These are phyloP conservation scores for Umbelopsis isabellina DNA, from an alignment of 192 early-diverging fungal species.

Conservation along the genomic window DNA sequence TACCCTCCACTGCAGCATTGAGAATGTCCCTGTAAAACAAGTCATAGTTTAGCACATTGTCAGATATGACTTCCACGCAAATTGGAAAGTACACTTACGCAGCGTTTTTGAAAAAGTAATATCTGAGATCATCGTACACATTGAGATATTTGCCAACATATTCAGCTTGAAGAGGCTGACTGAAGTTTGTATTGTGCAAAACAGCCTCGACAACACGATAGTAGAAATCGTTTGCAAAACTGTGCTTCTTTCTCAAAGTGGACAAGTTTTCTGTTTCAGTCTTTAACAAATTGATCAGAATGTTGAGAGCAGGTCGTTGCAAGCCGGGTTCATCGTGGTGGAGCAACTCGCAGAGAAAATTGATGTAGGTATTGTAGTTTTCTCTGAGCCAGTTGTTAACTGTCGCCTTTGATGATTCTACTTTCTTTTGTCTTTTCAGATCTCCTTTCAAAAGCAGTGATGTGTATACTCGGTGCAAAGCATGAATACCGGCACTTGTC, in stretches of 20 bases:
- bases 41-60: neutral
- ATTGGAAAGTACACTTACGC: slow-evolving; percentile 38
- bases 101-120: slow-evolving; percentile 78
- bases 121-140: slow-evolving; percentile 83
- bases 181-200: slow-evolving; percentile 60
- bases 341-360: slow-evolving; percentile 56
- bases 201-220: slow-evolving; percentile 56
- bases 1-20: slow-evolving; percentile 21
- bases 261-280: slow-evolving; percentile 58
- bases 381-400: slow-evolving; percentile 77
- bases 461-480: slow-evolving; percentile 74
- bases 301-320: slow-evolving; percentile 74
- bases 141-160: slow-evolving; percentile 75
- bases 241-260: slow-evolving; percentile 40
- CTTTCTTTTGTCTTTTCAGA: slow-evolving; percentile 44
- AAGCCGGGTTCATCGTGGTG: slow-evolving; percentile 67
- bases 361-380: slow-evolving; percentile 72
- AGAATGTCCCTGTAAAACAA: slow-evolving; percentile 29
- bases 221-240: slow-evolving; percentile 77
- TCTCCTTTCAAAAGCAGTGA: slow-evolving; percentile 51
- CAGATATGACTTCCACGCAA: neutral
- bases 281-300: slow-evolving; percentile 71
- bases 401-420: slow-evolving; percentile 48
- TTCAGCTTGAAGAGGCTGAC: slow-evolving; percentile 61
- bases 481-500: slow-evolving; percentile 70